phyloP scores from a whole-genome alignment of 1,284 basidiomycete species.

The Neotropicomus parvogracilis region DNA sequence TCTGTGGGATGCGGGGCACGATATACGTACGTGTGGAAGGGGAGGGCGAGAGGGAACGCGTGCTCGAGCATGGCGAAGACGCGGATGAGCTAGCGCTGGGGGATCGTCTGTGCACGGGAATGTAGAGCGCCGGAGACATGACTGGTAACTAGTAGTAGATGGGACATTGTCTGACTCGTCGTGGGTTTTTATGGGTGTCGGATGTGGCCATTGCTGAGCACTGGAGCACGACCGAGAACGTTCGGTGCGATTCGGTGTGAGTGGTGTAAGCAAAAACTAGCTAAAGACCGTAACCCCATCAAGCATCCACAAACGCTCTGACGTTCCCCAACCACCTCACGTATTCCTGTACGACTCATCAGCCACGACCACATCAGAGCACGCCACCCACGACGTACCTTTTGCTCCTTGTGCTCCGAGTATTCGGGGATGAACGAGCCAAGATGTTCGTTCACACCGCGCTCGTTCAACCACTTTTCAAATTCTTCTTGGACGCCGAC shows the following conservation, averaged over 20 bases:
- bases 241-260: constrained; percentile 18
- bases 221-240: constrained; percentile 17
- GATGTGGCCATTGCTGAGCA: neutral
- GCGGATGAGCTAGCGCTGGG: constrained; percentile 13
- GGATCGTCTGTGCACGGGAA: constrained; percentile 27
- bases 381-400: constrained; percentile 42
- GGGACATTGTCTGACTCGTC: neutral
- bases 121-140: constrained; percentile 24
- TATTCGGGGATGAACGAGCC: constrained; percentile 84
- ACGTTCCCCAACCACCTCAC: constrained; percentile 84
- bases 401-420: constrained; percentile 87
- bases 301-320: constrained; percentile 64
- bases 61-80: neutral
- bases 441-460: constrained; percentile 80
- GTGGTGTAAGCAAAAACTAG: no score
- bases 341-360: constrained; percentile 67
- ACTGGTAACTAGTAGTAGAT: neutral
- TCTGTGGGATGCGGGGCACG: accelerated
- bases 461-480: constrained; percentile 38
- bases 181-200: constrained; percentile 12
- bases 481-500: constrained; percentile 63
- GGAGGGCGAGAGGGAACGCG: constrained; percentile 1
- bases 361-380: constrained; percentile 5
- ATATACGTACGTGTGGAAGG: constrained; percentile 20
- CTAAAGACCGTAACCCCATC: no score